A percentile compares a stretch with the other conserved stretches of the same genome.
Evolutionary conservation across 495 filamentous ascomycete genomes (phyloP).

Genomic region (Penicillium odoratum): DNA sequence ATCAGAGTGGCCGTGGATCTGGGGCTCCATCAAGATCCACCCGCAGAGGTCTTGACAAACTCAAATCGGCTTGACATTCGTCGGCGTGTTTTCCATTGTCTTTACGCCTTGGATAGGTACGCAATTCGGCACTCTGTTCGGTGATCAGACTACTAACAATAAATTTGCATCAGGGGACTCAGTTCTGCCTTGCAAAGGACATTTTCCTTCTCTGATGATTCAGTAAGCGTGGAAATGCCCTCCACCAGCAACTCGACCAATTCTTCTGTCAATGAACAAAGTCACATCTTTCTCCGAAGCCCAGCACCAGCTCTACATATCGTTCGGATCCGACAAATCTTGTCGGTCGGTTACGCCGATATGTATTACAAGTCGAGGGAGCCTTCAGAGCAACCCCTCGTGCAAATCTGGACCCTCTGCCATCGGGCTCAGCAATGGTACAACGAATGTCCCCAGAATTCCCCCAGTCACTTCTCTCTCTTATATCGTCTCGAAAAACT

Average conservation of each 20-base stretch:
- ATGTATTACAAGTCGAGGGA: conserved; percentile 70
- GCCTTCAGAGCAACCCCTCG: conserved; percentile 58
- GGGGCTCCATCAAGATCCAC: conserved; percentile 85
- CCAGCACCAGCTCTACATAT: conserved; percentile 58
- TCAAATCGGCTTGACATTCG: conserved; percentile 69
- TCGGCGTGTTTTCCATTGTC: conserved; percentile 78
- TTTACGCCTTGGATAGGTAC: conserved; percentile 84
- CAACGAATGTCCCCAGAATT: conserved; percentile 56
- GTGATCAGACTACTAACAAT: conserved; percentile 10
- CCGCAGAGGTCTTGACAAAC: conserved; percentile 59
- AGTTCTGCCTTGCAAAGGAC: conserved; percentile 76
- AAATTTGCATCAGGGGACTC: conserved; percentile 59
- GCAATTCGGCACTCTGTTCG: neutral
- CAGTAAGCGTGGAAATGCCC: conserved; percentile 68
- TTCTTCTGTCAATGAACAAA: conserved; percentile 33
- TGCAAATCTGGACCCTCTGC: conserved; percentile 63
- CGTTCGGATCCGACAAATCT: conserved; percentile 71
- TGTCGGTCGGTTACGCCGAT: conserved; percentile 81
- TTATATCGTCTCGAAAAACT: conserved; percentile 79
- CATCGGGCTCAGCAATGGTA: conserved; percentile 67
- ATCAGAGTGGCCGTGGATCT: conserved; percentile 82
- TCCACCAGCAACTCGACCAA: conserved; percentile 33
- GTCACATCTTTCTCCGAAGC: conserved; percentile 49
- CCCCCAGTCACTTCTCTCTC: conserved; percentile 59
- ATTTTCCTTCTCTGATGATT: conserved; percentile 90